Evolutionary conservation across 1,284 basidiomycete genomes (phyloP), one percentile per base, ranked within the genome.

Genomic region (Flammula alnicola): DNA sequence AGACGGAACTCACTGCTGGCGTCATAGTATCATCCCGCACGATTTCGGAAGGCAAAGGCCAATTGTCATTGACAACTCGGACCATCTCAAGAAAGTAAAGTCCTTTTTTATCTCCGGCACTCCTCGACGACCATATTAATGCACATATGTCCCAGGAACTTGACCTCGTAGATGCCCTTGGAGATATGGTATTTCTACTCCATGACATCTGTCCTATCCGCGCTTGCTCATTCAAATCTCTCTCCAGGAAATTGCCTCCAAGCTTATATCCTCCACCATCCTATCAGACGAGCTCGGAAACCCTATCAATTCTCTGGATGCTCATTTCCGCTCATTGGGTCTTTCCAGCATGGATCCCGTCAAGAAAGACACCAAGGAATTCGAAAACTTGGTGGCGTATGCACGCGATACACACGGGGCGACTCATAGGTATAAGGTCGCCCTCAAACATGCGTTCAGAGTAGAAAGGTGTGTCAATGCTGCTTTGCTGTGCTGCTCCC

Each of bases 41-140:
- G 49, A 46, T 37, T 51, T 51, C 30, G 49, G 49, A 9, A 26
- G 49, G 20, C 30, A 51, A 12, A 45, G 49, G 19, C 49, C 49
- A 26, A 12, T 51, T 8, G 49, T 51, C 9, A 51, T 51, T 12
- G 44, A 51, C 19, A 51, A 51, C 26, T 43, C 36, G 9, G 38
- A 17, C 9, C 22, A 20, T 26, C 39, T 51, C 25, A 51, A 51
- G 19, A 40, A 25, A 36, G 49, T 46, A 51, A 31, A 17, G 19
- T n/a, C n/a, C n/a, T n/a, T 12, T 27, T 22, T 43, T 20, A 12
- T 23, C n/a, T 22, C 11, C 19, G 8, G 6, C n/a, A 9, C 3
- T 23, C 7, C 16, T 10, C 5, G n/a, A 6, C 11, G 29, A n/a
- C 5, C 2, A 14, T 27, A 3, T 32, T 41, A 9, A 7, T 16